Percentiles rank a stretch among this genome's conserved stretches.
Conservation (phyloP, 257 asterid genomes). For the Nicotiana paniculata region DNA sequence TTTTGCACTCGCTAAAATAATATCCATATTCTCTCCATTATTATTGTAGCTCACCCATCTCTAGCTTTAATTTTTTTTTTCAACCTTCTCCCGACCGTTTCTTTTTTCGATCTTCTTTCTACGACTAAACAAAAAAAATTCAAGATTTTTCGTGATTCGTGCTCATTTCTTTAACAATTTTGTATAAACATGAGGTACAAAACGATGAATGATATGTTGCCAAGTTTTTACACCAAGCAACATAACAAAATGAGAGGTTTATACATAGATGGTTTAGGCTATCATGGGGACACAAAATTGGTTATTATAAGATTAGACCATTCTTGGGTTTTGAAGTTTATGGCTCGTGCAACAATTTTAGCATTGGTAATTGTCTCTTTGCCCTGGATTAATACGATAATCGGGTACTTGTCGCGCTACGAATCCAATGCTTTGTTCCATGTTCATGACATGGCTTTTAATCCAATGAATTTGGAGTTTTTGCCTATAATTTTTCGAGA, state of each 20-base stretch:
- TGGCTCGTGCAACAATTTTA: slow-evolving; percentile 21
- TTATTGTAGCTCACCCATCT: background rate
- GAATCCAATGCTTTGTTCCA: background rate
- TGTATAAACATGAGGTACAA: background rate
- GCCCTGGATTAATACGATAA: slow-evolving; percentile 13
- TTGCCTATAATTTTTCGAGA: slow-evolving; percentile 24
- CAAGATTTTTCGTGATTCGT: background rate
- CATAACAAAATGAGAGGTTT: slow-evolving; percentile 11
- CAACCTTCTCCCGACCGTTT: background rate
- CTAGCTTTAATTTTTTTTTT: background rate
- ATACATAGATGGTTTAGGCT: background rate
- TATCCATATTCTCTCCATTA: background rate
- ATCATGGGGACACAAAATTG: background rate
- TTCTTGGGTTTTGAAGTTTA: slow-evolving; percentile 19
- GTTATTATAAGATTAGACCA: slow-evolving; percentile 16
- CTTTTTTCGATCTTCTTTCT: background rate
- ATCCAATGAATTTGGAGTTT: background rate
- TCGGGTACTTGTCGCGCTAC: background rate
- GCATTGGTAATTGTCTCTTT: slow-evolving; percentile 27
- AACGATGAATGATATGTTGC: slow-evolving; percentile 11
- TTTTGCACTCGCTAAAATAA: slow-evolving; percentile 41
- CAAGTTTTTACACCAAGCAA: slow-evolving; percentile 8
- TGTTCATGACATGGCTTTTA: background rate
- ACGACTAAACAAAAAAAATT: background rate
- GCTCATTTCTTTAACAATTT: background rate